phyloP scores from a whole-genome alignment of 2,329 filamentous ascomycete species.

The Epichloe sylvatica region DNA sequence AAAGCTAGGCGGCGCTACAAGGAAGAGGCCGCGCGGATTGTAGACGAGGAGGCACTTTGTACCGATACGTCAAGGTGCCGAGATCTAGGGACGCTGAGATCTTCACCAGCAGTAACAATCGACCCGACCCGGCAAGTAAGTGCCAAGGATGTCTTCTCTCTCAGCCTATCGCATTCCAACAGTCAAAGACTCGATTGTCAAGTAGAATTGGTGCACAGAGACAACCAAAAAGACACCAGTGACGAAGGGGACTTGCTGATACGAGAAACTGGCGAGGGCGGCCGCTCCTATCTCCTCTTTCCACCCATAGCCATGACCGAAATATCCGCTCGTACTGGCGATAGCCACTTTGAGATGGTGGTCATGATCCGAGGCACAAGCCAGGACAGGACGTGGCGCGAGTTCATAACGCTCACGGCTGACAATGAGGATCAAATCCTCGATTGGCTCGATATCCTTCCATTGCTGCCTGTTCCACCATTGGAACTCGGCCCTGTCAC shows the following conservation, averaged over 20 bases:
- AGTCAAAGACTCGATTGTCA: conserved; percentile 82
- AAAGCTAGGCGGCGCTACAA: conserved; percentile 53
- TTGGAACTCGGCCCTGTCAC: conserved; percentile 16
- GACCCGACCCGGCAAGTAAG: conserved; percentile 69
- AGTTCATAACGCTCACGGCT: conserved; percentile 64
- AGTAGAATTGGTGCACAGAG: conserved; percentile 73
- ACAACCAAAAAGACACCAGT: conserved; percentile 54
- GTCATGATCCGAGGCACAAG: conserved; percentile 70
- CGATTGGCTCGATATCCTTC: conserved; percentile 80
- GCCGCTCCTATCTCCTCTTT: conserved; percentile 71
- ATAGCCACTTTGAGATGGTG: conserved; percentile 56
- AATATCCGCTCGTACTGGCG: conserved; percentile 69
- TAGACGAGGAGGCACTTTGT: conserved; percentile 73
- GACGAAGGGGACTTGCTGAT: conserved; percentile 77
- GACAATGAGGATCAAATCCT: conserved; percentile 62
- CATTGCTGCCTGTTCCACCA: conserved; percentile 36
- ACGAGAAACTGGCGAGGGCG: conserved; percentile 67
- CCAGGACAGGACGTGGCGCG: conserved; percentile 61
- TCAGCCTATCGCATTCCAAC: conserved; percentile 75
- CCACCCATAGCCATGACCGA: conserved; percentile 63
- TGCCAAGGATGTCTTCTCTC: conserved; percentile 78
- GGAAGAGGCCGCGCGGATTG: conserved; percentile 55
- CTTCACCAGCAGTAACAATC: conserved; percentile 55
- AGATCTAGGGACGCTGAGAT: conserved; percentile 62
- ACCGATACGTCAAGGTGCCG: conserved; percentile 72